Percentiles rank a stretch among this genome's conserved stretches.
phyloP scores from a whole-genome alignment of 164 flowering plant species.

The Saururus chinensis region DNA sequence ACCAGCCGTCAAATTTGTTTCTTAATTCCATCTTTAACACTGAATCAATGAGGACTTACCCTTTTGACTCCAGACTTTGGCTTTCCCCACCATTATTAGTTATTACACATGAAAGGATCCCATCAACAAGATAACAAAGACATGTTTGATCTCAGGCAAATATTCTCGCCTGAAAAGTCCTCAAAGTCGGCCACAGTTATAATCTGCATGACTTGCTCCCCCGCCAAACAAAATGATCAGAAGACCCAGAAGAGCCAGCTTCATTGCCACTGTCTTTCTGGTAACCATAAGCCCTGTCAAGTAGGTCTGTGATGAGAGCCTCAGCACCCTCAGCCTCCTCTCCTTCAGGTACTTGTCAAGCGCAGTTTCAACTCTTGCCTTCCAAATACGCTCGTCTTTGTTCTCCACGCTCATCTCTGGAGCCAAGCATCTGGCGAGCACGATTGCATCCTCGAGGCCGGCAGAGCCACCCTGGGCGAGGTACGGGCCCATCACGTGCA shows the following conservation, averaged over 20 bases:
- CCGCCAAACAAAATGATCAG: conserved; percentile 11
- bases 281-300: conserved; percentile 12
- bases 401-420: not conserved
- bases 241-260: conserved; percentile 7
- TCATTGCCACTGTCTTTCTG: conserved; percentile 1
- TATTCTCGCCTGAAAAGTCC: too few relatives aligned
- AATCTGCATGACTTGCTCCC: conserved; percentile 8
- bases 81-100: too few relatives aligned
- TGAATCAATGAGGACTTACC: too few relatives aligned
- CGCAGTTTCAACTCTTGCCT: conserved; percentile 7
- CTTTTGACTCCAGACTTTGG: too few relatives aligned
- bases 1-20: too few relatives aligned
- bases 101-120: too few relatives aligned
- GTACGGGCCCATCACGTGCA: conserved; percentile 38
- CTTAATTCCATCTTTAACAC: too few relatives aligned
- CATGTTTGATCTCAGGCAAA: too few relatives aligned
- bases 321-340: conserved; percentile 16
- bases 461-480: conserved; percentile 30
- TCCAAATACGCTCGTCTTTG: not conserved
- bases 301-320: conserved; percentile 14
- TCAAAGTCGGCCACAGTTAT: conserved; percentile 24
- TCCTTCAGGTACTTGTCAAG: conserved; percentile 23
- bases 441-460: conserved; percentile 30
- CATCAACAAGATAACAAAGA: too few relatives aligned
- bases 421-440: conserved; percentile 25